Evolutionary conservation across 805 yeast species (phyloP), one percentile per base, ranked within the genome.

Genomic region (Sungouiozyma ichnusensis): DNA sequence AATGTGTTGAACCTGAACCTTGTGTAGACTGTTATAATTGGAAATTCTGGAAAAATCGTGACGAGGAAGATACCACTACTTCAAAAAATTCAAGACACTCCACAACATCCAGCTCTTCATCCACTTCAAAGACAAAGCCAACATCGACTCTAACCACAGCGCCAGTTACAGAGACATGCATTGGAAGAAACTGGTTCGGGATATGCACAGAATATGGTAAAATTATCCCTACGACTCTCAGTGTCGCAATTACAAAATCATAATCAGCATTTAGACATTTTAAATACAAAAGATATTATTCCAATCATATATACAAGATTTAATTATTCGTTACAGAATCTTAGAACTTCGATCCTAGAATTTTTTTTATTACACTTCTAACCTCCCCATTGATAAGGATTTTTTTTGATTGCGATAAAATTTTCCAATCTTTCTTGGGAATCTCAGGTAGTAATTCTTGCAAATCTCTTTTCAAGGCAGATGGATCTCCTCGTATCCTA

Each of bases 1-100:
- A 58, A 29, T 90, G 97, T 58, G 67, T 65, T 15, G 73, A 70
- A 16, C 84, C 87, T 7, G 83, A 88, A 1, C 87, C 92, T 0
- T 88, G 97, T 58, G 72, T 79, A 42, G 97, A 88, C 54, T 88
- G 97, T 60, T 83, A 74, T 62, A 83, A 84, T 55, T 88, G 97
- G 97, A 72, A 79, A 39, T 87, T 74, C 58, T 75, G 81, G 3
- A 69, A 48, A 49, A 50, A 55, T 43, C 33, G 43, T 11, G 42
- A 52, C 59, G 27, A 35, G 7, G 18, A 18, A 3, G 18, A 17
- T 3, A 36, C 36, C 5, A n/a, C 33, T 15, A 38, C 42, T 14
- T n/a, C n/a, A n/a, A n/a, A n/a, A n/a, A n/a, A n/a, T 24, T 31
- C 41, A 7, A 41, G 32, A 16, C 39, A 63, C 53, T 48, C 71